Evolutionary conservation across 306 rosid species (phyloP), one percentile per base, ranked within the genome.

Genomic region (Senna tora): DNA sequence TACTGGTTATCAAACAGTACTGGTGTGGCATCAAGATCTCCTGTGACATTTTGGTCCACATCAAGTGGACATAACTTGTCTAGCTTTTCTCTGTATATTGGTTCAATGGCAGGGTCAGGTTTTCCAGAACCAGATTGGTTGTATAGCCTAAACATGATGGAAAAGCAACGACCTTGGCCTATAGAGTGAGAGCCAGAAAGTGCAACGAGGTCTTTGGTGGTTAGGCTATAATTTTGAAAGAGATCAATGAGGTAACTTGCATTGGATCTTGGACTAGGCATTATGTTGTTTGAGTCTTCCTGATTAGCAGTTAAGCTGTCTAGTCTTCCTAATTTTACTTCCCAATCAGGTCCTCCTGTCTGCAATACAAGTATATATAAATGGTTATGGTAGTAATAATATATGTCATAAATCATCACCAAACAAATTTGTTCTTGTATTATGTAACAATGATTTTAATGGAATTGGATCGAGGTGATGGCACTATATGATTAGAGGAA

Each of bases 281-380:
- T 93, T 39, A 93, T 76, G 3, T 82, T 71, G 75, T 75, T 45
- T 10, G 98, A 87, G 57, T 88, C 87, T 54, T 87, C 85, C 74
- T 89, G 97, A 73, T 41, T 80, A 0, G 98, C 92, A 34, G 74
- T 69, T 49, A 93, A 73, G 80, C 96, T 89, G 75, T 93, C 98
- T 68, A 93, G 70, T 84, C 98, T 86, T 58, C 97, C 98, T 52
- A 93, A 57, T 60, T 67, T 84, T 62, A 93, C 97, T 66, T 82
- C 77, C 98, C 98, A 93, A 21, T 87, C 17, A 1, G 97, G 98
- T 56, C 97, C 94, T 81, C 97, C 97, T 7, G 92, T 87, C 97
- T 90, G 82, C 66, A 84, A 43, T 7, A 13, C 13, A 65, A 16
- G 63, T 10, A 14, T 30, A 36, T 9, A 14, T 54, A 3, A 32